Base-by-base conservation (phyloP, 1,284 basidiomycete genomes). In the Ceratobasidium sp. region DNA sequence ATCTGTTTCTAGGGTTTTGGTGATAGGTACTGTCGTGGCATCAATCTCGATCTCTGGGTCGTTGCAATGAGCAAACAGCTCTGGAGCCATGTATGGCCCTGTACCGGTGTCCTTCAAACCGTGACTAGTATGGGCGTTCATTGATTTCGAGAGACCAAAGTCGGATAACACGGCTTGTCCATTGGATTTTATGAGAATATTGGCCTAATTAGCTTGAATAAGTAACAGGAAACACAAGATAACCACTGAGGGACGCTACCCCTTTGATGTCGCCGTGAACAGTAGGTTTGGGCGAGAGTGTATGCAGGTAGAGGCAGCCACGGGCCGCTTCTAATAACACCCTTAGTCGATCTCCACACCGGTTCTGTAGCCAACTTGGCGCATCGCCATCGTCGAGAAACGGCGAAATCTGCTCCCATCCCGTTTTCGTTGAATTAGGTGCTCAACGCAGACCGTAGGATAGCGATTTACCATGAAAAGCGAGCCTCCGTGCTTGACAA, bases 81-180 rank as follows among this genome's bases (percentile, higher is more conserved):
- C 72, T n/a, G 51, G 60, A 12, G 56, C 51, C 60, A 63, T 63
- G 46, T 64, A 64, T 26, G 72, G 67, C 13, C 67, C 67, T 15
- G 67, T 73, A 15, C 61, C 58, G 13, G 71, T 73, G 40, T 73
- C 61, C 49, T 60, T 73, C 20, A 73, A 61, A 23, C 56, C 71
- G 42, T 61, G 61, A n/a, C 71, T 64, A 23, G 69, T 68, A 46
- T 55, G 67, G 15, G 67, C 77, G 49, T 78, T 69, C 28, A 78
- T 68, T 12, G 69, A 71, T 39, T 69, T 68, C 40, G 77, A 78
- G 2, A 78, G 68, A 33, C 77, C 77, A 72, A 78, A 78, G 23
- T 78, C 77, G 2, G 77, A 28, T 28, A 78, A 53, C 44, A 78
- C 69, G 1, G 77, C 67, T 23, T 53, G n/a, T 28, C 69, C 67